These are phyloP conservation scores for Tirmania nivea DNA, from an alignment of 495 filamentous ascomycete species.

Conservation along the genomic window DNA sequence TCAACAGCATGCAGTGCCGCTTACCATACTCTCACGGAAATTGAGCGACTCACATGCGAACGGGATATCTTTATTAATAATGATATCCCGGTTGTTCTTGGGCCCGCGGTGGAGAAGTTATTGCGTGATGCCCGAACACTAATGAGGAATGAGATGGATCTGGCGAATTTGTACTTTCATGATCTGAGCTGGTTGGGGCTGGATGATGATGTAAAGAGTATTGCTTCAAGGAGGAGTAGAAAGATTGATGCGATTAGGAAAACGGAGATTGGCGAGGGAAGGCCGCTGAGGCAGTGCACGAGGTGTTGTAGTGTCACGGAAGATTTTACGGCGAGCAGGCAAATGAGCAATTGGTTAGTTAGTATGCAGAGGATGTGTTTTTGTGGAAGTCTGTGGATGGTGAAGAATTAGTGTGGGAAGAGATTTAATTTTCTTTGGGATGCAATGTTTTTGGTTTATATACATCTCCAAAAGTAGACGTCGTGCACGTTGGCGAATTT, in stretches of 20 bases:
- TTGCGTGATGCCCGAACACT: constrained; percentile 11
- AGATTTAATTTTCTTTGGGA: neutral
- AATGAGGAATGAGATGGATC: constrained; percentile 18
- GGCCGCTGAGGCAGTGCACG: constrained; percentile 17
- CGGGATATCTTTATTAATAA: constrained; percentile 20
- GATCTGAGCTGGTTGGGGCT: constrained; percentile 21
- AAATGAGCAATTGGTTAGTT: constrained; percentile 14
- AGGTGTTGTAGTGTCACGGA: constrained; percentile 21
- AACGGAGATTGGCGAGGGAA: constrained; percentile 11
- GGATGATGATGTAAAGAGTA: constrained; percentile 16
- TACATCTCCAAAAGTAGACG: no score
- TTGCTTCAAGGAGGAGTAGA: constrained; percentile 9
- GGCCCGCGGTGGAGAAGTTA: constrained; percentile 9
- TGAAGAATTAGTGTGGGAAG: neutral
- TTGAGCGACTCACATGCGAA: constrained; percentile 16
- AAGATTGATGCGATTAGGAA: constrained; percentile 20
- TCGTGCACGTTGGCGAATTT: no score
- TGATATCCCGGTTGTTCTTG: constrained; percentile 18
- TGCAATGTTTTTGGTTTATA: no score
- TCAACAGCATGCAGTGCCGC: constrained; percentile 17
- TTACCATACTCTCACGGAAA: constrained; percentile 16
- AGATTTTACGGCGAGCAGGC: constrained; percentile 16
- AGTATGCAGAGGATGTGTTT: constrained; percentile 22
- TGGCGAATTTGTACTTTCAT: constrained; percentile 20
- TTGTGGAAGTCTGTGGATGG: constrained; percentile 22